phyloP scores from a whole-genome alignment of 179 eudicot species.

The Dionaea muscipula region DNA sequence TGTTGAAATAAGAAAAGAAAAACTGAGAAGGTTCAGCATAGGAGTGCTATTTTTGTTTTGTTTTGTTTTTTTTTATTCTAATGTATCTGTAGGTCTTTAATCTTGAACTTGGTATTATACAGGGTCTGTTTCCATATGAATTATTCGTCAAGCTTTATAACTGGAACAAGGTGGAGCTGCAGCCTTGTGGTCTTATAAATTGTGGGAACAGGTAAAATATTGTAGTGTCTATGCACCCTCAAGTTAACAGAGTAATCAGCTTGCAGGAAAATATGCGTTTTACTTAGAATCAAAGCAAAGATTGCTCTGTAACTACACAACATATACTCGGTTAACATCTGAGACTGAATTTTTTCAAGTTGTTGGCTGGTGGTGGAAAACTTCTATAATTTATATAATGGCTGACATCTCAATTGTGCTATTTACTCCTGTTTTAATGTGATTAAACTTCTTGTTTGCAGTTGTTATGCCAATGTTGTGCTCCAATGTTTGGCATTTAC shows the following conservation, averaged over 20 bases:
- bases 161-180: slow-evolving; percentile 69
- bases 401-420: too few species aligned
- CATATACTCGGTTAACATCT: too few species aligned
- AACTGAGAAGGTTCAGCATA: too few species aligned
- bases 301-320: too few species aligned
- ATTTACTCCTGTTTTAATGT: background rate
- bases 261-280: too few species aligned
- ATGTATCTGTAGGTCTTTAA: slow-evolving; percentile 13
- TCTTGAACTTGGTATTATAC: slow-evolving; percentile 14
- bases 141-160: slow-evolving; percentile 74
- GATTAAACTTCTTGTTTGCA: slow-evolving; percentile 20
- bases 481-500: slow-evolving; percentile 86
- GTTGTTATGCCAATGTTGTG: slow-evolving; percentile 91
- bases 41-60: slow-evolving; percentile 5
- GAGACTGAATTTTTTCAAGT: too few species aligned
- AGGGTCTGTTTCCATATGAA: slow-evolving; percentile 70
- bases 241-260: too few species aligned
- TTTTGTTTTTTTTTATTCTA: background rate
- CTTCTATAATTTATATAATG: too few species aligned
- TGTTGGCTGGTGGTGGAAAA: too few species aligned
- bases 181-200: slow-evolving; percentile 63
- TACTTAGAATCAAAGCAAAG: too few species aligned
- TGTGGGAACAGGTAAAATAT: slow-evolving; percentile 69
- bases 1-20: slow-evolving; percentile 33
- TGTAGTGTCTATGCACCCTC: too few species aligned